phyloP scores from a whole-genome alignment of 1,139 yeast genomes.

The Schwanniomyces etchellsii region DNA sequence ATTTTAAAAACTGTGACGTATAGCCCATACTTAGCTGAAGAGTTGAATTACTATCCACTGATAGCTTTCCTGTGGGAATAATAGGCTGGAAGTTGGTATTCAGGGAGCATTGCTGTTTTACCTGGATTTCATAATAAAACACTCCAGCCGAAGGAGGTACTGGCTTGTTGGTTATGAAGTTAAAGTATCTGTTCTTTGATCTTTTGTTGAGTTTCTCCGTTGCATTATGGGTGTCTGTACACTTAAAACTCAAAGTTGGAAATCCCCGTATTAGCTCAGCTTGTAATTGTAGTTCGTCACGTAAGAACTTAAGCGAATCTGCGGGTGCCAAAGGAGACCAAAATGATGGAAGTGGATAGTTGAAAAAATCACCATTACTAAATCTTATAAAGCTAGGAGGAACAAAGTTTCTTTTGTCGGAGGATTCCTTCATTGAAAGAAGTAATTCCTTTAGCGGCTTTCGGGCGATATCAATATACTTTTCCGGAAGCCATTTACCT shows the following conservation, averaged over 20 bases:
- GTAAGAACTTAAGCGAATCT: constrained; percentile 17
- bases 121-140: constrained; percentile 34
- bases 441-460: constrained; percentile 15
- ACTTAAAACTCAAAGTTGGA: constrained; percentile 21
- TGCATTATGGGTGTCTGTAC: constrained; percentile 5
- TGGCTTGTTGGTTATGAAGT: constrained; percentile 32
- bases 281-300: constrained; percentile 17
- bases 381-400: constrained; percentile 24
- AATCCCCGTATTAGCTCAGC: constrained; percentile 24
- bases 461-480: background rate
- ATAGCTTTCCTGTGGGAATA: constrained; percentile 27
- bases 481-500: background rate
- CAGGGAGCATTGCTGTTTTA: constrained; percentile 25
- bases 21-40: constrained; percentile 33
- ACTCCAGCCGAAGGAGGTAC: constrained; percentile 27
- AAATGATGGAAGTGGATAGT: constrained; percentile 32
- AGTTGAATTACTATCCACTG: constrained; percentile 29
- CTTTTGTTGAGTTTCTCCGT: constrained; percentile 2
- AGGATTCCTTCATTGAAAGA: constrained; percentile 14
- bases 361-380: constrained; percentile 18
- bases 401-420: constrained; percentile 16
- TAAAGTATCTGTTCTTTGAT: constrained; percentile 17
- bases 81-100: constrained; percentile 29
- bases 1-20: constrained; percentile 21
- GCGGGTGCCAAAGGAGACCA: constrained; percentile 36